Evolutionary conservation across 1,284 basidiomycete genomes (phyloP).

Genomic region (Malassezia nana): DNA sequence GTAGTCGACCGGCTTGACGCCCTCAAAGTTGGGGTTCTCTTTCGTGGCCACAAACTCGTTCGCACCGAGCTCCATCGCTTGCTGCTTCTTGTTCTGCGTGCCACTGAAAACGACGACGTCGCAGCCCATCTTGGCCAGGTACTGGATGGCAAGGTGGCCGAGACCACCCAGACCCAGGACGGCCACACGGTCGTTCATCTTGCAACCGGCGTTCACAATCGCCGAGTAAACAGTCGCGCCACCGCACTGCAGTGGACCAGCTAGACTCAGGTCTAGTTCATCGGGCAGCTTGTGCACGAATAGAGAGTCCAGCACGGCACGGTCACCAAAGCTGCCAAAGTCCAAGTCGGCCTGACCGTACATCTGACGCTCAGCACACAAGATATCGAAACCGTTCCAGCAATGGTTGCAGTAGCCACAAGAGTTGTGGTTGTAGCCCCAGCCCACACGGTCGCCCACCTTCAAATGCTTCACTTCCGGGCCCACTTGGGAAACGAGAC

Average conservation of each 20-base stretch:
- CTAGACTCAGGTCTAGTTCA: conserved; percentile 26
- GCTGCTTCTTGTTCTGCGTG: conserved; percentile 41
- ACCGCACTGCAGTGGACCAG: conserved; percentile 51
- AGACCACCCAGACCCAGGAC: conserved; percentile 51
- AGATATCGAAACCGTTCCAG: conserved; percentile 31
- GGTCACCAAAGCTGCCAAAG: conserved; percentile 39
- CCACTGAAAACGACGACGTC: conserved; percentile 48
- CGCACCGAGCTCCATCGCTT: conserved; percentile 49
- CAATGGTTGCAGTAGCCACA: conserved; percentile 38
- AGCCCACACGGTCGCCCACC: conserved; percentile 40
- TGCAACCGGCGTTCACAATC: conserved; percentile 46
- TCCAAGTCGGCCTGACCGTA: conserved; percentile 32
- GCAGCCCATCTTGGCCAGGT: conserved; percentile 47
- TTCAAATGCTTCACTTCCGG: conserved; percentile 28
- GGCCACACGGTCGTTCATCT: conserved; percentile 46
- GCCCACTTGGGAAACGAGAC: conserved; percentile 38
- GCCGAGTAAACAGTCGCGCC: conserved; percentile 49
- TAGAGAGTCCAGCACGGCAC: conserved; percentile 31
- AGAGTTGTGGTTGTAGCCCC: conserved; percentile 41
- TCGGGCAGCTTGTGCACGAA: conserved; percentile 42
- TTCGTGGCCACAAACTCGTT: conserved; percentile 46
- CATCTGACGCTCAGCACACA: conserved; percentile 32
- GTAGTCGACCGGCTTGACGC: conserved; percentile 32
- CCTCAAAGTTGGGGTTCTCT: conserved; percentile 32
- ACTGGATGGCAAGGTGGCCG: conserved; percentile 49